phyloP scores from a whole-genome alignment of 495 filamentous ascomycete species.

The Tetracladium marchalianum region DNA sequence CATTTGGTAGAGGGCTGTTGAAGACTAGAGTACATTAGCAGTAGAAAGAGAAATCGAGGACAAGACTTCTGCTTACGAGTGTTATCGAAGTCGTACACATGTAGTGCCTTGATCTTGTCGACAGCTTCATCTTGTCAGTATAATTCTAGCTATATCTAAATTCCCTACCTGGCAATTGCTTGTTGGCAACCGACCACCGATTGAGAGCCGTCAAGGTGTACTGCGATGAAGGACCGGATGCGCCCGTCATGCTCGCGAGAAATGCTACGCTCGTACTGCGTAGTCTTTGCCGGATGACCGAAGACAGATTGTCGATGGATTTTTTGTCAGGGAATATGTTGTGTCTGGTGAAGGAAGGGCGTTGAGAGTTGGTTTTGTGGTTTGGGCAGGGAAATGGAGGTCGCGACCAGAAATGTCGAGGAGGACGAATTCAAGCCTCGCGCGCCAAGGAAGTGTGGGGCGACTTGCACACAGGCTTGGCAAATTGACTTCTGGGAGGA shows the following conservation, averaged over 20 bases:
- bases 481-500: no score
- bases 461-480: no score
- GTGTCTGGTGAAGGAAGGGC: no score
- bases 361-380: no score
- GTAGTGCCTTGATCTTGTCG: conserved; percentile 64
- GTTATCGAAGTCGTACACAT: conserved; percentile 99
- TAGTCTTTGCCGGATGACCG: conserved; percentile 2
- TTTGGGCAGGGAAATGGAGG: no score
- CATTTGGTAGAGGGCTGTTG: conserved; percentile 78
- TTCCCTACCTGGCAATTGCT: conserved; percentile 47
- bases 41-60: background rate
- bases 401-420: no score
- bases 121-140: conserved; percentile 32
- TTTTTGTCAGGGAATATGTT: no score
- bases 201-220: conserved; percentile 64
- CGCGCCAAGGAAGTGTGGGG: no score
- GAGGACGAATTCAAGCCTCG: no score
- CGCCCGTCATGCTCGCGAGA: conserved; percentile 7
- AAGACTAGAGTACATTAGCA: conserved; percentile 53
- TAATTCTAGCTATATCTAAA: conserved; percentile 3
- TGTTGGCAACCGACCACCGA: conserved; percentile 70
- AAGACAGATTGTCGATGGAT: conserved; percentile 4
- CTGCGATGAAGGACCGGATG: conserved; percentile 14
- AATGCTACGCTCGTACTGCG: conserved; percentile 10
- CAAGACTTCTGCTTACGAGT: conserved; percentile 51